Evolutionary conservation across 148 eudicot species (phyloP).

Genomic region (Rhododendron molle): DNA sequence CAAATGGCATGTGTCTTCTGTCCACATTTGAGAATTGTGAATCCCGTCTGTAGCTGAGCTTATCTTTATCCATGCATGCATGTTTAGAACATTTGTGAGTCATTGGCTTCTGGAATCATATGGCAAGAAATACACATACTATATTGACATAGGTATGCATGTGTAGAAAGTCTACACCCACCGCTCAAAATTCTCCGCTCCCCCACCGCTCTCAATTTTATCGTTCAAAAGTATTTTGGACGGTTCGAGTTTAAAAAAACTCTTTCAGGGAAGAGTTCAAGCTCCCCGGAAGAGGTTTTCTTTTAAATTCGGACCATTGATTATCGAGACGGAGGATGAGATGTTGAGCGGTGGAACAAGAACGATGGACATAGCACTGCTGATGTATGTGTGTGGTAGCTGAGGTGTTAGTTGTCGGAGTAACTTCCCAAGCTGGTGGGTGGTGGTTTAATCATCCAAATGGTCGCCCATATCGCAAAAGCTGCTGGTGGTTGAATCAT

Average conservation of each 20-base stretch:
- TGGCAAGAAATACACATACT: background rate
- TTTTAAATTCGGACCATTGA: too few species aligned
- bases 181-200: too few species aligned
- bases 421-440: background rate
- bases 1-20: conserved; percentile 4
- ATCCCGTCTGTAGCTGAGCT: background rate
- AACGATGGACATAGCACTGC: fast-evolving
- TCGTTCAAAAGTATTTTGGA: too few species aligned
- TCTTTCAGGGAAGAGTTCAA: too few species aligned
- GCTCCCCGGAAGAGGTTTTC: too few species aligned
- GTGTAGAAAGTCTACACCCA: background rate
- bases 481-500: conserved; percentile 6
- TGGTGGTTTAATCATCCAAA: background rate
- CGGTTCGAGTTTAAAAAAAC: too few species aligned
- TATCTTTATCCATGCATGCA: background rate
- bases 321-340: too few species aligned
- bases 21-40: background rate
- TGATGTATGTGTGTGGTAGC: background rate
- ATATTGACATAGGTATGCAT: background rate
- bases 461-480: background rate
- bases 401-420: background rate
- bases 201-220: too few species aligned
- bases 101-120: background rate
- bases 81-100: background rate
- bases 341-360: too few species aligned